phyloP scores from a whole-genome alignment of 495 filamentous ascomycete species.

The Penicillium angulare region DNA sequence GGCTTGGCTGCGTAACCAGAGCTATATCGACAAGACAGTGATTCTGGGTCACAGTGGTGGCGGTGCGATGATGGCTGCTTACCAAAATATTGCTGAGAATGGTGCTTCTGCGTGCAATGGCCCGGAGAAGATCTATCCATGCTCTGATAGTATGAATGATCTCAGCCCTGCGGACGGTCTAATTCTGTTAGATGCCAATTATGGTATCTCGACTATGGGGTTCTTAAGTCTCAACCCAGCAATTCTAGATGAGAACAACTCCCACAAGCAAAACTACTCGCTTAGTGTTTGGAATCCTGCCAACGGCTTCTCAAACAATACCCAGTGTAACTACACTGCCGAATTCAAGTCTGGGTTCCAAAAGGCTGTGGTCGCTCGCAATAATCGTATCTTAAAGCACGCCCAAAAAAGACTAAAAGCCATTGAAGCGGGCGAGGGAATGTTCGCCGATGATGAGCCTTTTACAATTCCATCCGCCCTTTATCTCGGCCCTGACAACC shows the following conservation, averaged over 20 bases:
- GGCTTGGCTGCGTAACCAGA: slow-evolving; percentile 9
- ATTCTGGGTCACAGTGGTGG: slow-evolving; percentile 14
- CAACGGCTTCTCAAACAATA: slow-evolving; percentile 6
- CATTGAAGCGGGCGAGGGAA: slow-evolving; percentile 2
- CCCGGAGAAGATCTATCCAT: slow-evolving; percentile 12
- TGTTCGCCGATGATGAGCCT: slow-evolving; percentile 9
- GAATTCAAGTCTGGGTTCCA: slow-evolving; percentile 4
- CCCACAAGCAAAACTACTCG: slow-evolving; percentile 2
- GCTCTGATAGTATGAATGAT: slow-evolving; percentile 9
- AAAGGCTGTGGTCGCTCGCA: slow-evolving; percentile 3
- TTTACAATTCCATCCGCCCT: slow-evolving; percentile 1
- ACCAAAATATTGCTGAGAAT: slow-evolving; percentile 17
- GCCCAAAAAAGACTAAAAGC: not conserved
- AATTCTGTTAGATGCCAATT: slow-evolving; percentile 10
- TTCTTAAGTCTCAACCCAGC: slow-evolving; percentile 11
- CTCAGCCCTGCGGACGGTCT: slow-evolving; percentile 8
- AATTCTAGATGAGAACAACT: slow-evolving; percentile 1
- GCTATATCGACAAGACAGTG: slow-evolving; percentile 9
- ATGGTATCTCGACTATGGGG: slow-evolving; percentile 14
- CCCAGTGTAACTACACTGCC: slow-evolving; percentile 7
- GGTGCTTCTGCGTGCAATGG: slow-evolving; percentile 12
- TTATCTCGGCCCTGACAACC: slow-evolving; percentile 11
- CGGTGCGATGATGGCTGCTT: slow-evolving; percentile 15
- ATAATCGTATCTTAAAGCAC: slow-evolving; percentile 8
- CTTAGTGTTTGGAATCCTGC: slow-evolving; percentile 8